phyloP scores from a whole-genome alignment of 1,284 basidiomycete genomes.

The Gymnopus androsaceus region DNA sequence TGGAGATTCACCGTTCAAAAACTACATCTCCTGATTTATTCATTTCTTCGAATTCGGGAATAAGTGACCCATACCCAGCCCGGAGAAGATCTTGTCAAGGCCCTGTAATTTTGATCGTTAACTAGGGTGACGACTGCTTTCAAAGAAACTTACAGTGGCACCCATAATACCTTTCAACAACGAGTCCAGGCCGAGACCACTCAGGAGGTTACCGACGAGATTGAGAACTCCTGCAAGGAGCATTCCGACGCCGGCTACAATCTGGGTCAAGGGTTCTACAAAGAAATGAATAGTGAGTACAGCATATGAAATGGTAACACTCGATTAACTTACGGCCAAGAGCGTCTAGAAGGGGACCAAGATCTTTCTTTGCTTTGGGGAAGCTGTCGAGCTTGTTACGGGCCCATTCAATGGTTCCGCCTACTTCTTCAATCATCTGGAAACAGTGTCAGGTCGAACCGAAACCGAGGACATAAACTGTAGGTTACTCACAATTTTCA shows the following conservation, averaged over 20 bases:
- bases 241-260: constrained; percentile 37
- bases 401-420: constrained; percentile 40
- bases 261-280: constrained; percentile 37
- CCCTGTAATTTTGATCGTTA: too few relatives aligned
- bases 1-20: too few relatives aligned
- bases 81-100: constrained; percentile 31
- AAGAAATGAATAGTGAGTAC: background rate
- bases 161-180: constrained; percentile 27
- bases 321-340: constrained; percentile 29
- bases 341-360: constrained; percentile 38
- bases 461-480: too few relatives aligned
- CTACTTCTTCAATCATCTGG: constrained; percentile 36
- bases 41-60: constrained; percentile 11
- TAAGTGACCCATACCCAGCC: constrained; percentile 30
- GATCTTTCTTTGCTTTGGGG: constrained; percentile 39
- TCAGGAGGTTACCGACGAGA: constrained; percentile 33
- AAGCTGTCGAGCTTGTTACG: constrained; percentile 35
- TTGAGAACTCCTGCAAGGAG: constrained; percentile 36
- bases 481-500: constrained; percentile 33
- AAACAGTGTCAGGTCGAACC: background rate
- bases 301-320: background rate
- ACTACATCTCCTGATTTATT: background rate
- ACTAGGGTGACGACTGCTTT: too few relatives aligned
- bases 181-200: constrained; percentile 34
- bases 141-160: too few relatives aligned